Percentiles rank a stretch among this genome's conserved stretches.
Evolutionary conservation across 106 monocot genomes (phyloP).

Genomic region (Posidonia australis): DNA sequence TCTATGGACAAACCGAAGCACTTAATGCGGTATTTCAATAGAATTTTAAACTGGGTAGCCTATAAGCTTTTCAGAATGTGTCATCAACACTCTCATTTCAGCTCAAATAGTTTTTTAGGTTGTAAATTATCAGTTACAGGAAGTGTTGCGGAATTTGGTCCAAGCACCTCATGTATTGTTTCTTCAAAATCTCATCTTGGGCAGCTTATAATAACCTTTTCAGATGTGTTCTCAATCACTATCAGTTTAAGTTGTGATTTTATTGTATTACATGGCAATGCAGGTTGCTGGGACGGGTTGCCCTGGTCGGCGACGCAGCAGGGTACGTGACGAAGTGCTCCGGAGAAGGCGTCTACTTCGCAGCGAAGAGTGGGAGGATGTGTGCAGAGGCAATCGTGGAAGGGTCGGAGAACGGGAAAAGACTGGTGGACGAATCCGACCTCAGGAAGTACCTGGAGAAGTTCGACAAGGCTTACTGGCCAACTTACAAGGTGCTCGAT

Average conservation of each 20-base stretch:
- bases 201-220: too few species aligned
- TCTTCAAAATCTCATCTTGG: too few species aligned
- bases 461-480: conserved; percentile 86
- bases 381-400: conserved; percentile 36
- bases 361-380: conserved; percentile 89
- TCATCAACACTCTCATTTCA: too few species aligned
- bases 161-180: too few species aligned
- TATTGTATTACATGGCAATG: not conserved
- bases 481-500: conserved; percentile 97
- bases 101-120: too few species aligned
- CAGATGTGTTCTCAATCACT: too few species aligned
- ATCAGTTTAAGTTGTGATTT: not conserved
- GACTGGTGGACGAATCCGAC: conserved; percentile 77
- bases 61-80: not conserved
- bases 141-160: too few species aligned
- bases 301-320: conserved; percentile 83
- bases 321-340: conserved; percentile 96
- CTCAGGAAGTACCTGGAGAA: conserved; percentile 59
- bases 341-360: conserved; percentile 97
- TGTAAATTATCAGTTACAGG: too few species aligned
- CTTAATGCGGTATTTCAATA: too few species aligned
- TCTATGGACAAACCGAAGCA: too few species aligned
- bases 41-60: not conserved
- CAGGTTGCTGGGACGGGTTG: conserved; percentile 10
- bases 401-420: conserved; percentile 22